Conservation (phyloP, 148 eudicot species). For the Gaultheria prostrata region DNA sequence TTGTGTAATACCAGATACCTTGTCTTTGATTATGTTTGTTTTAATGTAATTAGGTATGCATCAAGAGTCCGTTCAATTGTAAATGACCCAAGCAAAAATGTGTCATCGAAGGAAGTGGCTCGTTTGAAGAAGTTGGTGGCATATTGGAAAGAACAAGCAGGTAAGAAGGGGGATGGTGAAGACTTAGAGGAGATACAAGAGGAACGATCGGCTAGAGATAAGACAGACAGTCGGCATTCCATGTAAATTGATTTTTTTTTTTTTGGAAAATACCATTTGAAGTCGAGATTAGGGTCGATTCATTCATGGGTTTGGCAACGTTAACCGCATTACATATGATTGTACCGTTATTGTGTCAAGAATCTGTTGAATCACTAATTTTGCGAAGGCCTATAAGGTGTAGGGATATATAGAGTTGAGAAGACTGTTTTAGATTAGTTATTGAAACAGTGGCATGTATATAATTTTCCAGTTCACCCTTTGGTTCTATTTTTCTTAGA, state of each 20-base stretch:
- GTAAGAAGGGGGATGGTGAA: slow-evolving; percentile 83
- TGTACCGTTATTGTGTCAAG: slow-evolving; percentile 17
- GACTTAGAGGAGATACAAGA: slow-evolving; percentile 96
- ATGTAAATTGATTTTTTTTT: slow-evolving; percentile 33
- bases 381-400: neutral
- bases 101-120: slow-evolving; percentile 90
- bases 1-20: neutral
- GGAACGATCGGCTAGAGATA: slow-evolving; percentile 56
- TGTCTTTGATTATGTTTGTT: slow-evolving; percentile 8
- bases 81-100: slow-evolving; percentile 91
- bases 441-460: slow-evolving; percentile 2
- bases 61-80: slow-evolving; percentile 93
- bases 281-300: neutral
- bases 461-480: neutral
- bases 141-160: slow-evolving; percentile 96
- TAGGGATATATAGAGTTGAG: neutral
- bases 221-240: slow-evolving; percentile 68
- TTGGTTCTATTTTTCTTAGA: neutral
- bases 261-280: neutral
- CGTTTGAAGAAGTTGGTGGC: slow-evolving; percentile 77
- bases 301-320: slow-evolving; percentile 5
- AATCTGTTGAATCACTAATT: slow-evolving; percentile 20
- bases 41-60: slow-evolving; percentile 58
- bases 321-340: neutral
- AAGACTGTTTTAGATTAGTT: neutral